phyloP scores from a whole-genome alignment of 2,329 filamentous ascomycete species.

The Akanthomyces lecanii region DNA sequence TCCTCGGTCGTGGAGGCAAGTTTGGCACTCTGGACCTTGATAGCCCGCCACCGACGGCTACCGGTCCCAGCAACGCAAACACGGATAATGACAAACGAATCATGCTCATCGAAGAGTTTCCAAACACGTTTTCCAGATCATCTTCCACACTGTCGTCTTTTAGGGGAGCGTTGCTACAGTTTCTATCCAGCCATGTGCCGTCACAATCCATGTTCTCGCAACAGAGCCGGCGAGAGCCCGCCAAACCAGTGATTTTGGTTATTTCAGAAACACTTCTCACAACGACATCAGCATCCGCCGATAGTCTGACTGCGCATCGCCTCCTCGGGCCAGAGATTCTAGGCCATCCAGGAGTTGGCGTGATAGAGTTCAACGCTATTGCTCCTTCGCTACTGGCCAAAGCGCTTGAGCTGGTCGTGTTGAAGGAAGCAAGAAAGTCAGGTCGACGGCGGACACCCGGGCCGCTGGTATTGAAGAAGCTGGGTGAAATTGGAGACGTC shows the following conservation, averaged over 20 bases:
- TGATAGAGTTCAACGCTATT: conserved; percentile 91
- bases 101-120: conserved; percentile 78
- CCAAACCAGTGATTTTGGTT: conserved; percentile 78
- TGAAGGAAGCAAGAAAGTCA: conserved; percentile 79
- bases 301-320: conserved; percentile 90
- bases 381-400: conserved; percentile 82
- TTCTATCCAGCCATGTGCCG: conserved; percentile 64
- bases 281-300: conserved; percentile 76
- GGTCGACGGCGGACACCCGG: conserved; percentile 72
- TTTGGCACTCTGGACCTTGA: conserved; percentile 66
- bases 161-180: conserved; percentile 69
- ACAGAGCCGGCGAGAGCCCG: conserved; percentile 39
- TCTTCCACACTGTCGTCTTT: conserved; percentile 66
- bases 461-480: conserved; percentile 68
- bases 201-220: conserved; percentile 46
- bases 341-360: conserved; percentile 70
- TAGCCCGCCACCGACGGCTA: conserved; percentile 26
- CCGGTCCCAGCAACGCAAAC: conserved; percentile 20
- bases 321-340: conserved; percentile 83
- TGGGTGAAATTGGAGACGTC: conserved; percentile 87
- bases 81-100: conserved; percentile 42
- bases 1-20: conserved; percentile 74
- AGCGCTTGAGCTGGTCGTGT: conserved; percentile 74
- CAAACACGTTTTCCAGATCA: conserved; percentile 65
- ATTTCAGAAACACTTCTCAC: conserved; percentile 88